Conservation (phyloP, 129 eudicot genomes). For the Heracleum sosnowskyi region DNA sequence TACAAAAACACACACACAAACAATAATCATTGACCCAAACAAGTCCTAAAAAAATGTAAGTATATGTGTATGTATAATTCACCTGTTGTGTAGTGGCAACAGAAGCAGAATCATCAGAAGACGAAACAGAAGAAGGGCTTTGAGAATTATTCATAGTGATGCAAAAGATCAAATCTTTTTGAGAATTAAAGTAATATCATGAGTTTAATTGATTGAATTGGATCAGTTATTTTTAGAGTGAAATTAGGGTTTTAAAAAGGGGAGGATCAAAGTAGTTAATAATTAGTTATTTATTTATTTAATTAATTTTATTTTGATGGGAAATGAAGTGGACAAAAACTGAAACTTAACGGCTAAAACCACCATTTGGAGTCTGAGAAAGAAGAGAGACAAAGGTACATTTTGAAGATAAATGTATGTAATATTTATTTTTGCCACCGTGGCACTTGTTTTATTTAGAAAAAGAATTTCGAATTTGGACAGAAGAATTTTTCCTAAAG, state of each 20-base stretch:
- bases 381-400: not conserved
- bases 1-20: not conserved
- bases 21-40: not conserved
- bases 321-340: conserved; percentile 15
- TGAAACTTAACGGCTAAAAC: conserved; percentile 13
- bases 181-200: conserved; percentile 1
- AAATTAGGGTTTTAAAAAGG: conserved; percentile 33
- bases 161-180: conserved; percentile 1
- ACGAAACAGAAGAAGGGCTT: conserved; percentile 37
- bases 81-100: conserved; percentile 63
- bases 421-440: too few species aligned
- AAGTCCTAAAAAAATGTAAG: not conserved
- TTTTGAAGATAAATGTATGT: not conserved
- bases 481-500: too few species aligned
- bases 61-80: not conserved
- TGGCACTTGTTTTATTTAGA: not conserved
- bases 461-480: too few species aligned
- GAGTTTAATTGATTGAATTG: conserved; percentile 3
- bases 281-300: not conserved
- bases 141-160: conserved; percentile 47
- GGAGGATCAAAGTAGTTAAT: conserved; percentile 4
- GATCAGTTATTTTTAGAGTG: conserved; percentile 6
- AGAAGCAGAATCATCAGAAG: conserved; percentile 47
- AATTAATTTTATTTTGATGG: not conserved
- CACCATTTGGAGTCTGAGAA: not conserved